Base-by-base conservation (phyloP, 371 early-diverging fungal species). In the Apophysomyces ossiformis region DNA sequence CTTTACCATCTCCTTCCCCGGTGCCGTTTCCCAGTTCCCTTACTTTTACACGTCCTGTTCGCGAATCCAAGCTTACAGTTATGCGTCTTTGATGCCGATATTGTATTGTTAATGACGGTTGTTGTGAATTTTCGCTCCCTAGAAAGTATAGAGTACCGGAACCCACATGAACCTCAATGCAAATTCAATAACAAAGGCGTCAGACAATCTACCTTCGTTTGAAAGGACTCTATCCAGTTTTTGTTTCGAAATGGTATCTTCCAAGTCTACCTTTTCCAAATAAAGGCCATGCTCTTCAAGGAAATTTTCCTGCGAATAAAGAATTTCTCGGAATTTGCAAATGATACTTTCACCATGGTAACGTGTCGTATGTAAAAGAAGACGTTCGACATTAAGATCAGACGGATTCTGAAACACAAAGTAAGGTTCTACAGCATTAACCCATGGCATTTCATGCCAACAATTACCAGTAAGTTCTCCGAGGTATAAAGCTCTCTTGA, bases 81-180 rank as follows among this genome's bases (percentile, higher is more conserved):
- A 87, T 77, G 69, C 81, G 85, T n/a, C 78, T 76, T 37, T 83
- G 80, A 47, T 83, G 82, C 41, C 85, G 76, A 63, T 85, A 76
- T 45, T 82, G 81, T 13, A 87, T 72, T 35, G 83, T 68, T 7
- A 87, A 41, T 37, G 84, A 72, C 15, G 74, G 70, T 50, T 50
- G 54, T 21, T 11, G 54, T 18, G 21, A 21, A 4, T 50, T 26
- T 50, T n/a, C 9, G 6, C 21, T 21, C 21, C 21, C 21, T 21
- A 26, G 21, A 18, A 50, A 21, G 16, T 18, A 21, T 18, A 50
- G 32, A 26, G 32, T 26, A 50, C 21, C 9, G n/a, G 41, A 41
- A 41, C 1, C 2, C 41, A 8, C 11, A 21, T 50, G 21, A 50
- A 0, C 32, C 3, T 26, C 32, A 26, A 26, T 26, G 32, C 32